Conservation (phyloP, 169 alveolate genomes). For the Plasmodium falciparum region DNA sequence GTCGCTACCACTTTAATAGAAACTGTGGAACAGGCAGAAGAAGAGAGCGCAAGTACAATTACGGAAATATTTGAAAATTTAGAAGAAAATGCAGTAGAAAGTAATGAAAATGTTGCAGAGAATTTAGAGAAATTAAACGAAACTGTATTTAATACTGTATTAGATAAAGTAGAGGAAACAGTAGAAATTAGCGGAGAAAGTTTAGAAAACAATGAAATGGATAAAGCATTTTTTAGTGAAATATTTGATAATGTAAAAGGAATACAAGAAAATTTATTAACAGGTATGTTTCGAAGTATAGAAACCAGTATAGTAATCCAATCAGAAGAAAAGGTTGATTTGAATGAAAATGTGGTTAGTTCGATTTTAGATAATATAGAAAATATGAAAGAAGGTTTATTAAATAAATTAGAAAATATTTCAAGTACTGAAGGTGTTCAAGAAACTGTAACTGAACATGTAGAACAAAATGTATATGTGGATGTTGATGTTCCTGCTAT, state of each 20-base stretch:
- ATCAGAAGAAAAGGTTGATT: too few relatives aligned
- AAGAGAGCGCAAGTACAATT: not conserved
- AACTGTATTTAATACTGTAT: not conserved
- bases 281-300: too few relatives aligned
- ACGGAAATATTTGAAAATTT: not conserved
- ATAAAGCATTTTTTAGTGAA: too few relatives aligned
- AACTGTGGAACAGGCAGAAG: not conserved
- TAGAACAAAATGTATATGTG: not conserved
- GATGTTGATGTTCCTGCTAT: not conserved
- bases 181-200: not conserved
- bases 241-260: too few relatives aligned
- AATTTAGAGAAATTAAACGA: not conserved
- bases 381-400: too few relatives aligned
- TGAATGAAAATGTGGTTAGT: too few relatives aligned
- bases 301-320: too few relatives aligned
- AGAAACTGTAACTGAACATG: too few relatives aligned
- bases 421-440: too few relatives aligned
- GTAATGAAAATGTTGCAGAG: not conserved
- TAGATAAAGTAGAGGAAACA: not conserved
- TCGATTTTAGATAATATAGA: too few relatives aligned
- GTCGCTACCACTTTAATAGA: not conserved
- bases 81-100: not conserved
- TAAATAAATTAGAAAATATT: too few relatives aligned
- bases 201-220: not conserved
- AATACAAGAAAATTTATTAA: too few relatives aligned